Evolutionary conservation across 1,284 basidiomycete species (phyloP), one percentile per base, ranked within the genome.

Genomic region (Xerocomus nothofagi): DNA sequence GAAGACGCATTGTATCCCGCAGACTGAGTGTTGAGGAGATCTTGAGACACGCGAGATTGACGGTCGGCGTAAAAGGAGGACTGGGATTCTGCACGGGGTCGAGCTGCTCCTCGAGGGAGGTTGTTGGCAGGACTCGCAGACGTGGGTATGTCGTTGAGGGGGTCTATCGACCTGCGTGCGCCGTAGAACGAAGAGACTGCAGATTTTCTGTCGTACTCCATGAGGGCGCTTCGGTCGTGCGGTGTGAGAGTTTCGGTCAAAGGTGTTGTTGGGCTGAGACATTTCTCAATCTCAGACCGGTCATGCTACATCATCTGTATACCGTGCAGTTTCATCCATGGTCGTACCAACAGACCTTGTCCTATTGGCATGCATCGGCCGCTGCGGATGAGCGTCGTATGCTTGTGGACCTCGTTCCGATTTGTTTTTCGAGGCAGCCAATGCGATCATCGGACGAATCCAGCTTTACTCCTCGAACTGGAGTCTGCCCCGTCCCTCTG

Each of bases 161-260:
- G 77, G 61, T 88, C 85, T 54, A 75, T 63, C 2, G 83, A 82
- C 63, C 81, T 80, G 43, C 80, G 78, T 18, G 74, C 79, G 26
- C 81, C 84, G 55, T 87, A 88, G 73, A 87, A 89, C 2, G 87
- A 88, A 10, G 87, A 87, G 5, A 85, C 83, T 1, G 77, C 77
- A 3, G 87, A 88, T 67, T 85, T 86, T 59, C 84, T 77, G 71
- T 88, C 84, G 59, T 72, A 73, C 44, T 77, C 77, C 76, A 78
- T 78, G n/a, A n/a, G n/a, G n/a, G n/a, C n/a, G n/a, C n/a, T n/a
- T n/a, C n/a, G n/a, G n/a, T n/a, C n/a, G n/a, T n/a, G n/a, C n/a
- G n/a, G n/a, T n/a, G n/a, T n/a, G n/a, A n/a, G n/a, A n/a, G n/a
- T n/a, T n/a, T n/a, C n/a, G n/a, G n/a, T n/a, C n/a, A n/a, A n/a